phyloP scores from a whole-genome alignment of 1,284 basidiomycete genomes.

The Ustilago xerochloae region DNA sequence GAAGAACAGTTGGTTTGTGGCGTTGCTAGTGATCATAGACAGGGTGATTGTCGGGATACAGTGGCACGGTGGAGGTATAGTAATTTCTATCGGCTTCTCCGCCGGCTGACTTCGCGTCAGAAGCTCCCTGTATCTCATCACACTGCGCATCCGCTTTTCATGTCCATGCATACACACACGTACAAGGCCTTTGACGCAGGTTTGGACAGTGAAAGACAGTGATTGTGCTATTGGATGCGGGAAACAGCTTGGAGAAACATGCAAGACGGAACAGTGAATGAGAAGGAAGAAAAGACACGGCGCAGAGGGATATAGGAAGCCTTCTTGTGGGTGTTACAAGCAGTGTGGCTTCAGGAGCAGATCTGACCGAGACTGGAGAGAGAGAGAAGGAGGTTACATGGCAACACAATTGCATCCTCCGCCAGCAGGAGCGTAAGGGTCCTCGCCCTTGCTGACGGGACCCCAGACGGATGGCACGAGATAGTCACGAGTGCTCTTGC shows the following conservation, averaged over 20 bases:
- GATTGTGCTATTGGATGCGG: constrained; percentile 4
- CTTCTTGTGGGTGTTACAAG: no score
- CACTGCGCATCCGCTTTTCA: background rate
- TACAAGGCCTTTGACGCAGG: background rate
- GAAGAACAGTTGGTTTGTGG: background rate
- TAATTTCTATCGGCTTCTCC: constrained; percentile 20
- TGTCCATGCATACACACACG: background rate
- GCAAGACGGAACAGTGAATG: constrained; percentile 6
- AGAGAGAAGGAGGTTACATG: constrained; percentile 37
- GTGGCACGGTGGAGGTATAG: background rate
- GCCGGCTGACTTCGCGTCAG: background rate
- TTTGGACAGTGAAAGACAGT: background rate
- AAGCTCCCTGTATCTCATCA: background rate
- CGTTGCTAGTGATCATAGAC: constrained; percentile 19
- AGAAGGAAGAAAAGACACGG: background rate
- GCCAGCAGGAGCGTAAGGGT: constrained; percentile 82
- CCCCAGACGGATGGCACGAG: constrained; percentile 93
- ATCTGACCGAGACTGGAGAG: background rate
- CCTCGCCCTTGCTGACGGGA: constrained; percentile 85
- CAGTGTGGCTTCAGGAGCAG: no score
- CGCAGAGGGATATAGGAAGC: constrained; percentile 22
- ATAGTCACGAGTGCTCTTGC: constrained; percentile 88
- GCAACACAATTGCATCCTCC: constrained; percentile 70
- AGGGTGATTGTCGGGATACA: background rate
- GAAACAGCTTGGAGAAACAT: constrained; percentile 6